Evolutionary conservation across 1,284 basidiomycete species (phyloP), one percentile per base, ranked within the genome.

Genomic region (Irpex rosettiformis): DNA sequence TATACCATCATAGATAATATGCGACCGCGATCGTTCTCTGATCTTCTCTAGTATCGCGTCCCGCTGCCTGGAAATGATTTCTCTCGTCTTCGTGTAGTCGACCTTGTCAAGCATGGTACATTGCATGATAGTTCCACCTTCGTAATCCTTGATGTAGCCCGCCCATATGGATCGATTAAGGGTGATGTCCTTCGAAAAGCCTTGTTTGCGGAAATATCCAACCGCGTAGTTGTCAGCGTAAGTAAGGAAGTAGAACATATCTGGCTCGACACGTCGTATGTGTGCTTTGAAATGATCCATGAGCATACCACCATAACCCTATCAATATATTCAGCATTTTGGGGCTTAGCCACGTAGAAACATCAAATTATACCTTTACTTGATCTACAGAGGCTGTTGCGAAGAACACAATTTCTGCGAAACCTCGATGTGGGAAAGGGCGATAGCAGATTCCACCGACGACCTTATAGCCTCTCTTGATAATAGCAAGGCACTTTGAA

Each of bases 71-170:
- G 86, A 80, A 52, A 98, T 78, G 67, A 93, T 86, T 58, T 87
- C 87, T 54, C 85, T 82, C 59, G 94, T 94, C 65, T 92, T 81
- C 62, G 97, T 79, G 69, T 99, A 99, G 69, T 94, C 87, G 63
- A 99, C 87, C 67, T 93, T 91, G 24, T 85, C 88, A 21, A 99
- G 76, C 92, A 99, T 92, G 3, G 89, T 91, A 70, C 97, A 99
- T 74, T 97, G 95, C 96, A 99, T 98, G 76, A 99, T 93, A 49
- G 97, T 99, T n/a, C 95, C 96, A 52, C 97, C 97, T 72, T 99
- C 97, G 73, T 99, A 99, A 72, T 99, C 97, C 74, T 99, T 99
- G 85, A 99, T 99, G 73, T 99, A 99, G 1, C 96, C 97, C 0
- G 96, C 96, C 97, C 97, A 99, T 3, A 91, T 81, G 1, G 93